Conservation (phyloP, 805 yeast species). For the Tanozyma kutaoensis region DNA sequence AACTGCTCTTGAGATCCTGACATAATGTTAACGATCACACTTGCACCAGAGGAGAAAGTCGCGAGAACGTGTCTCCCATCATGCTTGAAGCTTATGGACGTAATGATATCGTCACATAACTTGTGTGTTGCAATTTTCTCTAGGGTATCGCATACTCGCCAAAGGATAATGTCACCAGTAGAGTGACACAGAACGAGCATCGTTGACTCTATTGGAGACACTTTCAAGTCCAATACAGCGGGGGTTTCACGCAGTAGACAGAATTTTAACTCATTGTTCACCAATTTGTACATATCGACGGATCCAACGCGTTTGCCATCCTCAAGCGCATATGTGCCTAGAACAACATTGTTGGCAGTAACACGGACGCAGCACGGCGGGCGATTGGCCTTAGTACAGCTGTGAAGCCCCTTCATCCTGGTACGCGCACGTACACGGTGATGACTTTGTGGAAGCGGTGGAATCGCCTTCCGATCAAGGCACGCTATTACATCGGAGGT, state of each 20-base stretch:
- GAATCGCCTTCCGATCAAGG: slow-evolving; percentile 27
- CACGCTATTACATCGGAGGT: slow-evolving; percentile 25
- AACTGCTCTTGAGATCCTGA: slow-evolving; percentile 9
- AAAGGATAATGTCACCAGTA: slow-evolving; percentile 57
- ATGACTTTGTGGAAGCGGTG: slow-evolving; percentile 22
- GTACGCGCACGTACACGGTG: too few species aligned
- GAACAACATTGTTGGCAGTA: slow-evolving; percentile 37
- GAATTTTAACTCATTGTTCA: slow-evolving; percentile 5
- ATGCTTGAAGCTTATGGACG: slow-evolving; percentile 43
- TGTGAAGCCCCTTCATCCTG: too few species aligned
- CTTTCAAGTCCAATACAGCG: slow-evolving; percentile 70
- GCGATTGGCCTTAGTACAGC: slow-evolving; percentile 32
- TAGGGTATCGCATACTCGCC: slow-evolving; percentile 28
- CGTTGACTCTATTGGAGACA: slow-evolving; percentile 39
- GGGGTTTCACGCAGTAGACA: slow-evolving; percentile 4
- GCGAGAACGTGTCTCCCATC: slow-evolving; percentile 26
- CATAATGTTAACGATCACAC: slow-evolving; percentile 26
- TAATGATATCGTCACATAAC: slow-evolving; percentile 42
- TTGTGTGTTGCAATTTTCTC: slow-evolving; percentile 12
- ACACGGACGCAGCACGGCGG: slow-evolving; percentile 81
- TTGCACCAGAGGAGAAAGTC: slow-evolving; percentile 60
- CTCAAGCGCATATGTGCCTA: slow-evolving; percentile 77
- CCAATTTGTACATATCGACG: slow-evolving; percentile 26
- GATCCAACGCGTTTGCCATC: slow-evolving; percentile 52
- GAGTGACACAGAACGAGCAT: slow-evolving; percentile 60